Base-by-base conservation (phyloP, 805 yeast genomes). In the Torulaspora franciscae region DNA sequence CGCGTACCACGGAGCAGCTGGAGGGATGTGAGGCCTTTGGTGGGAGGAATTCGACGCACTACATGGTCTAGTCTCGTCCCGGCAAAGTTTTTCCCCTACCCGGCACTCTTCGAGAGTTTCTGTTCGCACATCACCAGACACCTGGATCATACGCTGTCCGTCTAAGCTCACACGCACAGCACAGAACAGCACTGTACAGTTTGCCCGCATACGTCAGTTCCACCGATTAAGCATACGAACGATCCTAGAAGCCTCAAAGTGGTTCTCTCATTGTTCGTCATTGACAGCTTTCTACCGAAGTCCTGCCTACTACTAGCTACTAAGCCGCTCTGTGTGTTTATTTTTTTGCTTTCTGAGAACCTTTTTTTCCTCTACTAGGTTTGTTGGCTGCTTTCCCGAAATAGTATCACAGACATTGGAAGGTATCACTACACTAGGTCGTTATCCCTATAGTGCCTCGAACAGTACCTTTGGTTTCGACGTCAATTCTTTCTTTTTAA, bases 171-270 rank as follows among this genome's bases (percentile, higher is more conserved):
- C 22, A 19, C 22, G 22, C 22, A 19, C 22, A 19, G 22, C 22
- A 19, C 22, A 19, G 22, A 3, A 19, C 22, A 19, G 22, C 22
- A 19, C 22, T 19, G 22, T 19, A 19, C 22, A 19, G 22, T 5
- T 19, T 19, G 22, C 22, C 45, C 40, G 33, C 36, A 42, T 42
- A 42, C 45, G 40, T 27, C 33, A 40, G 27, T 40, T 19, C 27
- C 10, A 25, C 38, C 33, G 43, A 40, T 19, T 19, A 38, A 17
- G 33, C 30, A 33, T 30, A n/a, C 33, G 15, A 25, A 33, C 7
- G 17, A 33, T 7, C 40, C 40, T 37, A 37, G 24, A 37, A 15
- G 26, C 37, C 26, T 19, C 26, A 23, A 33, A 25, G 26, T 19
- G 22, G 22, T 19, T 19, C 22, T 19, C 22, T 19, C 22, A 19